Percentiles rank a stretch among this genome's conserved stretches.
These are phyloP conservation scores for Colletotrichum spinosum DNA, from an alignment of 2,329 filamentous ascomycete genomes.

Conservation along the genomic window DNA sequence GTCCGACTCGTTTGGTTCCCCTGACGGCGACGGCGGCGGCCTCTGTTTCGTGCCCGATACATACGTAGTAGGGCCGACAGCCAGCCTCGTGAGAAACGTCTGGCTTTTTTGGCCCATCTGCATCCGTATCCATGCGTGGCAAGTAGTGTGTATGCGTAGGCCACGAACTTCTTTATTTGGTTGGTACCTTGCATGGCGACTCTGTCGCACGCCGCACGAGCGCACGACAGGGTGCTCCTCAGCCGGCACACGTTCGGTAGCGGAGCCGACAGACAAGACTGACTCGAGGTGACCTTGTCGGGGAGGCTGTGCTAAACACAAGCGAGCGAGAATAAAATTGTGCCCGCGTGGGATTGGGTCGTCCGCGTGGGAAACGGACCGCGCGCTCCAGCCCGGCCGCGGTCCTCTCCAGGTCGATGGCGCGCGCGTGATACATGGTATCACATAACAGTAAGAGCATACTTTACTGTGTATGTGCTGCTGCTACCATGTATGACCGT, in stretches of 20 bases:
- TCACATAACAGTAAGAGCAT: slow-evolving; percentile 7
- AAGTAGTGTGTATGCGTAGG: too few relatives aligned
- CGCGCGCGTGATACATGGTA: too few relatives aligned
- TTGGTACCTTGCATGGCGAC: slow-evolving; percentile 14
- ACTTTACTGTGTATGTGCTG: slow-evolving; percentile 9
- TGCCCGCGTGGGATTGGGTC: slow-evolving; percentile 27
- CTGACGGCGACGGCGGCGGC: background rate
- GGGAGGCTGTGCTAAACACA: slow-evolving; percentile 30
- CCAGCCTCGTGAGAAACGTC: too few relatives aligned
- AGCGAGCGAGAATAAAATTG: slow-evolving; percentile 37
- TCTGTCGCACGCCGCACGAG: slow-evolving; percentile 1
- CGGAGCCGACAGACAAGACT: slow-evolving; percentile 16
- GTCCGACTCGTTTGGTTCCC: background rate
- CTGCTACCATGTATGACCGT: background rate
- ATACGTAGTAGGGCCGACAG: too few relatives aligned
- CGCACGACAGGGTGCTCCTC: slow-evolving; percentile 7
- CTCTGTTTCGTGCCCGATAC: background rate
- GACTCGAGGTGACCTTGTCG: slow-evolving; percentile 33
- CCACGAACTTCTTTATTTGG: background rate
- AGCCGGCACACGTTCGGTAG: slow-evolving; percentile 17
- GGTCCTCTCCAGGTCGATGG: too few relatives aligned
- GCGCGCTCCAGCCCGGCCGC: slow-evolving; percentile 24
- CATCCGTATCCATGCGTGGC: too few relatives aligned
- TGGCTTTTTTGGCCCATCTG: too few relatives aligned
- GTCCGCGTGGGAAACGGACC: slow-evolving; percentile 18